phyloP scores from a whole-genome alignment of 1,139 yeast genomes.

The Sugiyamaella japonica region DNA sequence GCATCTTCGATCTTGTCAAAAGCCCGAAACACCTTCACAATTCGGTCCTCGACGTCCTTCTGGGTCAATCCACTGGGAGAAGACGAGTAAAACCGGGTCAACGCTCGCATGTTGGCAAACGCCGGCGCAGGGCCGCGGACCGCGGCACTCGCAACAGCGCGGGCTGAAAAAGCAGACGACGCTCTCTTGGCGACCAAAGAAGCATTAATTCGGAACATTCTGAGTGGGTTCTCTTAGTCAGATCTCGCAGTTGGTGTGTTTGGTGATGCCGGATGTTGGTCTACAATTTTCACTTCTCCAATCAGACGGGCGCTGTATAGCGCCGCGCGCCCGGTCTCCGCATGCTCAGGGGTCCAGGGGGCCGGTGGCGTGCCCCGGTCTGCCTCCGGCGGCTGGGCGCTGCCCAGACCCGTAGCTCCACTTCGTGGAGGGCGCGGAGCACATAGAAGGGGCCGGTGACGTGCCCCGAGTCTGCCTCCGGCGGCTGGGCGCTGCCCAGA shows the following conservation, averaged over 20 bases:
- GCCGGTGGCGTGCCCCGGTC: too few relatives aligned
- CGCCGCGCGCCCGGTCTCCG: slow-evolving; percentile 1
- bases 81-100: slow-evolving; percentile 46
- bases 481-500: too few relatives aligned
- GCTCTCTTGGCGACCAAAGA: slow-evolving; percentile 21
- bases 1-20: slow-evolving; percentile 54
- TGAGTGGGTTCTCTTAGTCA: background rate
- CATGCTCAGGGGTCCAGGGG: too few relatives aligned
- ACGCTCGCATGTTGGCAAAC: slow-evolving; percentile 16
- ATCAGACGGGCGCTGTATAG: slow-evolving; percentile 9
- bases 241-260: slow-evolving; percentile 9
- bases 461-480: too few relatives aligned
- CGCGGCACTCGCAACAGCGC: slow-evolving; percentile 15
- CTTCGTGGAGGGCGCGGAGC: too few relatives aligned
- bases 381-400: too few relatives aligned
- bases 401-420: too few relatives aligned
- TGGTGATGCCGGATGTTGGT: background rate
- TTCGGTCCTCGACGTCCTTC: slow-evolving; percentile 72
- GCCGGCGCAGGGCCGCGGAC: slow-evolving; percentile 14
- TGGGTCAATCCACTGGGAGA: slow-evolving; percentile 66
- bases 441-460: too few relatives aligned
- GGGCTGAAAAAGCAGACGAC: slow-evolving; percentile 21
- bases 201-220: slow-evolving; percentile 23
- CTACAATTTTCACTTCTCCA: slow-evolving; percentile 3
- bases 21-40: slow-evolving; percentile 75